These are phyloP conservation scores for Scutellaria galericulata DNA, from an alignment of 257 asterid genomes.

Conservation along the genomic window DNA sequence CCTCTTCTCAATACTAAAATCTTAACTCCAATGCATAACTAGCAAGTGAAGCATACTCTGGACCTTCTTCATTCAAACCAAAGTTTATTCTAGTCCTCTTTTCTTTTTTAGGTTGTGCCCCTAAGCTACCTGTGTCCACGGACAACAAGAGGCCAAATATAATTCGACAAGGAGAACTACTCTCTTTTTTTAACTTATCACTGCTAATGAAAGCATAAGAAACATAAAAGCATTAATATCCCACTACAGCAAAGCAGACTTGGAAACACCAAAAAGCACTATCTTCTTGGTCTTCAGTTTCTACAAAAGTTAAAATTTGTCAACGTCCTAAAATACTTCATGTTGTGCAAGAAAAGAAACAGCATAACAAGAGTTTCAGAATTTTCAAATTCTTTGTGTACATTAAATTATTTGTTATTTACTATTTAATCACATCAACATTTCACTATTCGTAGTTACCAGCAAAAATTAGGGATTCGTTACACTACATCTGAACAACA, in stretches of 20 bases:
- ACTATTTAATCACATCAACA: not conserved
- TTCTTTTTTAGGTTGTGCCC: no score
- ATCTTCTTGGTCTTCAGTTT: not conserved
- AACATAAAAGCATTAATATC: not conserved
- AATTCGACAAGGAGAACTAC: no score
- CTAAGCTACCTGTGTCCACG: no score
- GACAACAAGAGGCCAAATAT: no score
- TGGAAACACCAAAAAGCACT: not conserved
- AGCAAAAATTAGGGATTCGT: not conserved
- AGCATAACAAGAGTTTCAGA: not conserved
- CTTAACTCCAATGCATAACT: not conserved
- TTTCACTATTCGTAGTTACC: not conserved
- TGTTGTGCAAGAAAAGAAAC: not conserved
- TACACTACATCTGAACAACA: not conserved
- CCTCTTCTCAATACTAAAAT: not conserved
- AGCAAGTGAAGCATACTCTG: not conserved
- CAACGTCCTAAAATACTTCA: no score
- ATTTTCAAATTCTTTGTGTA: no score
- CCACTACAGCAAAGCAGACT: not conserved
- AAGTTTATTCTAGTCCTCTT: no score
- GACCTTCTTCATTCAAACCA: not conserved
- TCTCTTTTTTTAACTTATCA: no score
- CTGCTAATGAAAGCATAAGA: not conserved
- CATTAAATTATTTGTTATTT: not conserved
- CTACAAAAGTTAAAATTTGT: not conserved